Percentiles rank a stretch among this genome's conserved stretches.
Conservation (phyloP, 2,329 filamentous ascomycete species). For the Colletotrichum phormii region DNA sequence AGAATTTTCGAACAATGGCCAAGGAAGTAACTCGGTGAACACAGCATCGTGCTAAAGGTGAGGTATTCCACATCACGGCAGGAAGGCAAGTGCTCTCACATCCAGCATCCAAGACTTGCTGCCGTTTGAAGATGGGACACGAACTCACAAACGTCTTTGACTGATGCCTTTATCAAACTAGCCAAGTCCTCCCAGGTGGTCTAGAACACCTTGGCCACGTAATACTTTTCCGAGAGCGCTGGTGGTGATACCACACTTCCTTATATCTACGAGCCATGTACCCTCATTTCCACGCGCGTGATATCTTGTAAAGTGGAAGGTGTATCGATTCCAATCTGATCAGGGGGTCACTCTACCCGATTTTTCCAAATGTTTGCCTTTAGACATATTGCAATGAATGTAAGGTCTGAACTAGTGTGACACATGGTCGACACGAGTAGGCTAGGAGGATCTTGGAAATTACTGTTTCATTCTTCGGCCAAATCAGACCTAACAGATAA, state of each 20-base stretch:
- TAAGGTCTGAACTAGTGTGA: too few species aligned
- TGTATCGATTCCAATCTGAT: too few species aligned
- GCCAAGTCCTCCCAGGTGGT: not conserved
- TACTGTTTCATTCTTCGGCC: too few species aligned
- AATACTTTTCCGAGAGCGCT: not conserved
- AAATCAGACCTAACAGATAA: not conserved
- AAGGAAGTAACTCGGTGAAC: too few species aligned
- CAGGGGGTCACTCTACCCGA: too few species aligned
- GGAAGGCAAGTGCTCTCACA: not conserved
- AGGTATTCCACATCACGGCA: too few species aligned
- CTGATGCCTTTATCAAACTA: not conserved
- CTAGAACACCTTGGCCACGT: not conserved
- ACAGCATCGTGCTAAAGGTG: too few species aligned
- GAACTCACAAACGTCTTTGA: not conserved
- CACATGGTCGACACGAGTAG: not conserved
- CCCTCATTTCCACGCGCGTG: not conserved
- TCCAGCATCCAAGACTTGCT: not conserved
- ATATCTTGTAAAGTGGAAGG: not conserved
- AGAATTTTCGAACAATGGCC: too few species aligned
- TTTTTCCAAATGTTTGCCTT: too few species aligned
- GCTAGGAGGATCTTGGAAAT: not conserved
- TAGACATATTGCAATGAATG: too few species aligned
- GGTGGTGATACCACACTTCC: not conserved
- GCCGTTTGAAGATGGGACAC: not conserved
- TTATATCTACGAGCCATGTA: not conserved